Evolutionary conservation across 352 stramenopile species (phyloP), one percentile per base, ranked within the genome.

Genomic region (Blastocystis sp.): DNA sequence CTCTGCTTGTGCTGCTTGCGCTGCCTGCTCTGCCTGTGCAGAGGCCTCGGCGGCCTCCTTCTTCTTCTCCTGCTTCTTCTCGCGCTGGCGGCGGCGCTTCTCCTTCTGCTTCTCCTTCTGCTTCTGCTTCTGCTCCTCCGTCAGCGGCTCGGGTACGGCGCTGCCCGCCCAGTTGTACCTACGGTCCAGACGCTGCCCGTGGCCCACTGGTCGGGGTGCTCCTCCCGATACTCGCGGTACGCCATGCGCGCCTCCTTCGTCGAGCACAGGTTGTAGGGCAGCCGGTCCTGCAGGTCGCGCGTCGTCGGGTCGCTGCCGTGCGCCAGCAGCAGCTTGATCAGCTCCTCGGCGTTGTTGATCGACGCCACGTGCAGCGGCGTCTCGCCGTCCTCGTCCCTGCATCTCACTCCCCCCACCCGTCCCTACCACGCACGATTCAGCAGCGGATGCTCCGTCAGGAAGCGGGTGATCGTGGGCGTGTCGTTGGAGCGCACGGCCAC

Each of bases 31-130:
- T 77, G 28, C 67, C 40, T 77, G 21, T 65, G 34, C 67, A 10
- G 21, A 17, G 21, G 4, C 14, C 40, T 77, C 67, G 34, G 23
- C 28, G 28, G 34, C 67, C 10, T 87, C 71, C 61, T 60, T 28
- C 40, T n/a, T 59, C 61, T 78, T 40, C 11, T 65, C 28, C 40
- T 38, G 17, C 45, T 66, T 60, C 28, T 65, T 76, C 61, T 66
- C 43, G 11, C 48, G 28, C 61, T 88, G 56, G 7, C 40, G 28
- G 5, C 40, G 28, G 7, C 28, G 28, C 62, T 76, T 94, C 86
- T 94, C 91, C 61, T 93, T 94, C 81, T 94, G 93, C 70, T 92
- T 93, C 82, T 94, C 91, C 82, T 95, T 92, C 91, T 94, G 88
- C 41, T 88, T 81, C 71, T 88, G 89, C n/a, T 90, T 89, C 0